Percentiles rank a stretch among this genome's conserved stretches.
phyloP scores from a whole-genome alignment of 768 basidiomycete genomes.

The Serendipita sp. region DNA sequence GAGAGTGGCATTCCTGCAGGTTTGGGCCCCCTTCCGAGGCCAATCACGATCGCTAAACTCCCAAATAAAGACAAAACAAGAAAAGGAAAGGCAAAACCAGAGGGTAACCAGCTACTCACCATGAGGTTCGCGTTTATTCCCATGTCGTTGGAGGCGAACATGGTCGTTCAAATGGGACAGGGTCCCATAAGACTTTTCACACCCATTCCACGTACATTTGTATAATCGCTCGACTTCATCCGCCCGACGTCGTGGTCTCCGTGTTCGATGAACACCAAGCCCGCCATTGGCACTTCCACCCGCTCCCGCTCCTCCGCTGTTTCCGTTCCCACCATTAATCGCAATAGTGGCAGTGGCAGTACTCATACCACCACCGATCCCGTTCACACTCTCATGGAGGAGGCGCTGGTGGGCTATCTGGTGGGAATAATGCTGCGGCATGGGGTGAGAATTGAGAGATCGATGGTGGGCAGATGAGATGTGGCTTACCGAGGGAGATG shows the following conservation, averaged over 20 bases:
- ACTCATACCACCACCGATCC: background rate
- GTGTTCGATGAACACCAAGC: background rate
- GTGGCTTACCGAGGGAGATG: too few species aligned
- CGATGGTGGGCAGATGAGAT: too few species aligned
- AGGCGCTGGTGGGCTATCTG: too few species aligned
- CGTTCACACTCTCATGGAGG: background rate
- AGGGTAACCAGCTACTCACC: constrained; percentile 37
- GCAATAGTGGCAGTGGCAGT: background rate
- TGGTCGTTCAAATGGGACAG: constrained; percentile 96
- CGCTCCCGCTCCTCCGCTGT: background rate
- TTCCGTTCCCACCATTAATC: background rate
- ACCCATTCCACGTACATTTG: constrained; percentile 50
- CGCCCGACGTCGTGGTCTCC: constrained; percentile 58
- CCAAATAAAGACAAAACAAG: background rate
- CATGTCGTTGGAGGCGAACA: constrained; percentile 97
- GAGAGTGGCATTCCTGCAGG: too few species aligned
- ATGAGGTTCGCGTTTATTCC: constrained; percentile 70
- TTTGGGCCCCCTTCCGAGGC: too few species aligned
- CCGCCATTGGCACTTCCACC: background rate
- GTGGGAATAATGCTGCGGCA: too few species aligned
- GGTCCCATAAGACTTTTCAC: constrained; percentile 51
- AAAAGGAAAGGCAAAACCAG: background rate
- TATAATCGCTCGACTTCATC: constrained; percentile 95
- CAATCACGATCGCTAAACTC: too few species aligned
- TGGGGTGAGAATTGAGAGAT: too few species aligned